A percentile compares a stretch with the other conserved stretches of the same genome.
These are phyloP conservation scores for Fomitopsis serialis DNA, from an alignment of 768 basidiomycete species.

Conservation along the genomic window DNA sequence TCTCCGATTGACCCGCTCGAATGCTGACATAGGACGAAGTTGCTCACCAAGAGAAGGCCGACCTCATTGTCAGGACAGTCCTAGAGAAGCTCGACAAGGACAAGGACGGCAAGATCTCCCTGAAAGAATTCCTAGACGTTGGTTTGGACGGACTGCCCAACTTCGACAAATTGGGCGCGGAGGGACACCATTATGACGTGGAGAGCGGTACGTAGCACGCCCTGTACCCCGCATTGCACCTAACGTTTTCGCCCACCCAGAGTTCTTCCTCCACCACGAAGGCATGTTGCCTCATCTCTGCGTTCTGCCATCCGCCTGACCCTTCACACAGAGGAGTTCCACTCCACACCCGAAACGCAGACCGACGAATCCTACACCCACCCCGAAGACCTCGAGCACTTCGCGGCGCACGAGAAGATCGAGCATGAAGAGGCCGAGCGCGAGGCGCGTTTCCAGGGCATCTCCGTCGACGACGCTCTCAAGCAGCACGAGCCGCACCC, in stretches of 20 bases:
- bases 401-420: conserved; percentile 81
- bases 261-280: conserved; percentile 98
- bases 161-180: conserved; percentile 79
- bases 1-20: neutral
- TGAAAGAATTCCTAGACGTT: conserved; percentile 66
- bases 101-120: conserved; percentile 61
- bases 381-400: conserved; percentile 91
- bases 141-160: conserved; percentile 77
- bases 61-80: conserved; percentile 67
- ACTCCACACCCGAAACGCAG: conserved; percentile 95
- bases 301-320: neutral
- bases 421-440: conserved; percentile 80
- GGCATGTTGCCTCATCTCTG: conserved; percentile 36
- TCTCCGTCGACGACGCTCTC: conserved; percentile 68
- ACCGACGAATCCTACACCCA: conserved; percentile 93
- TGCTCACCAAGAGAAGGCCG: conserved; percentile 79
- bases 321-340: conserved; percentile 65
- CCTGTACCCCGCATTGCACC: neutral
- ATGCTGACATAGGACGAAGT: conserved; percentile 54
- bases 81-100: conserved; percentile 69
- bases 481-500: conserved; percentile 41
- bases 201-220: conserved; percentile 64
- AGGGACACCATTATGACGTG: conserved; percentile 91
- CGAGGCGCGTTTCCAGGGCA: conserved; percentile 81
- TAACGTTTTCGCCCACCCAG: conserved; percentile 27